Base-by-base conservation (phyloP, 2,329 filamentous ascomycete genomes). In the Fusarium oligoseptatum region DNA sequence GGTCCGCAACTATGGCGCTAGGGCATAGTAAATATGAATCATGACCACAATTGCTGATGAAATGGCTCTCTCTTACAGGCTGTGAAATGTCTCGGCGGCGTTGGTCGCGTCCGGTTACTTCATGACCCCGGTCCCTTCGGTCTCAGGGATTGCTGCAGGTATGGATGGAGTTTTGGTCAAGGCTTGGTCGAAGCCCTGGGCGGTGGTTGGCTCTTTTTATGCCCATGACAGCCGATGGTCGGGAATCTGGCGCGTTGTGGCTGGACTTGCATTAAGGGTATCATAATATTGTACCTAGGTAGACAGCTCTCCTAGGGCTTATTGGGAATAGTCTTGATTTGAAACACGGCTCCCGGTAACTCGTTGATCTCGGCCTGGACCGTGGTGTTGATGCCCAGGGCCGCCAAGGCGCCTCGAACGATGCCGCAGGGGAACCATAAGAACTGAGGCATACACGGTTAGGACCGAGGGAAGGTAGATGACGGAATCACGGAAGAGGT, bases 391-490 rank as follows among this genome's bases (percentile, higher is more conserved):
- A 98, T 95, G 7, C 96, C 97, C 86, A 99, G 87, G 60, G 93
- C 95, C n/a, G 95, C 93, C 60, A 99, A 85, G n/a, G 95, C 95
- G 34, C 97, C 97, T 67, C 96, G 90, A 70, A 99, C 94, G 58
- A 99, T 89, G 56, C 97, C 97, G 78, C 95, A 97, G 9, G 97
- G 97, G 80, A 98, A 98, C 90, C 95, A 98, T 15, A 99, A 87
- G 82, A 97, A 98, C 93, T 97, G 70, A 43, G 8, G 34, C 10
- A 50, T 52, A 22, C n/a, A 50, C n/a, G 36, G 60, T 76, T n/a
- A 76, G 62, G 43, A 64, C 11, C 22, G 20, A 20, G n/a, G 8
- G 52, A 60, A 22, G 60, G 43, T 56, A 50, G 45, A 52, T 34
- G 39, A 56, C 24, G 67, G 27, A 64, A 17, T n/a, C 24, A 50